Base-by-base conservation (phyloP, 257 asterid species). In the Jasminum sambac region DNA sequence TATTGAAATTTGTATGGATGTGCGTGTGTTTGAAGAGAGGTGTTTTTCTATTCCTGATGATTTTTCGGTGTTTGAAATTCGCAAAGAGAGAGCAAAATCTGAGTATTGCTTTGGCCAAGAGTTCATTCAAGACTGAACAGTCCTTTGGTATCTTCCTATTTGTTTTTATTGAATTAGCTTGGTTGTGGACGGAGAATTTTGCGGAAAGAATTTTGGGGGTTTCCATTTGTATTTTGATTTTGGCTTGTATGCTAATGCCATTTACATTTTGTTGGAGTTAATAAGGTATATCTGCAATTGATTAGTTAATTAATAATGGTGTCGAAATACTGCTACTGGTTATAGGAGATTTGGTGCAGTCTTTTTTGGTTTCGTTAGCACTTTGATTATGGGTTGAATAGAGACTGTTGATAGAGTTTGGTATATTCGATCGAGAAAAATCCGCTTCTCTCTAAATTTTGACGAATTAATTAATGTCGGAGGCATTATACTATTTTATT, bases 71-170 rank as follows among this genome's bases (percentile, higher is more conserved):
- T 75, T 39, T 87, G 71, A 84, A 75, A 76, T 83, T 76, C 77
- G 84, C 91, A 85, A 92, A 17, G 76, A 71, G 75, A 66, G 73
- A 81, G 77, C 81, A 61, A 72, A 81, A 77, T 42, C 77, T 68
- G 84, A 82, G 63, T 59, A 71, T 63, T 79, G 48, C 83, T 69
- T 86, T 89, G 96, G 89, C 88, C 46, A 87, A 83, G 75, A 77
- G 83, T 71, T 77, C 87, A 17, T 89, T 89, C 85, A 86, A 86
- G 82, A 74, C 80, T 40, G 88, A 84, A 36, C 79, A 84, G 42
- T 83, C 97, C 63, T 65, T 89, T 72, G 97, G 97, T 91, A 84
- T 57, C 69, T 7, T 46, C 23, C 48, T 38, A 6, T 10, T 8
- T 50, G 2, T 25, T 64, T 62, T 48, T 19, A 16, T 43, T 40